Evolutionary conservation across 2,329 filamentous ascomycete species (phyloP).

Genomic region (Leptographium lundbergii): DNA sequence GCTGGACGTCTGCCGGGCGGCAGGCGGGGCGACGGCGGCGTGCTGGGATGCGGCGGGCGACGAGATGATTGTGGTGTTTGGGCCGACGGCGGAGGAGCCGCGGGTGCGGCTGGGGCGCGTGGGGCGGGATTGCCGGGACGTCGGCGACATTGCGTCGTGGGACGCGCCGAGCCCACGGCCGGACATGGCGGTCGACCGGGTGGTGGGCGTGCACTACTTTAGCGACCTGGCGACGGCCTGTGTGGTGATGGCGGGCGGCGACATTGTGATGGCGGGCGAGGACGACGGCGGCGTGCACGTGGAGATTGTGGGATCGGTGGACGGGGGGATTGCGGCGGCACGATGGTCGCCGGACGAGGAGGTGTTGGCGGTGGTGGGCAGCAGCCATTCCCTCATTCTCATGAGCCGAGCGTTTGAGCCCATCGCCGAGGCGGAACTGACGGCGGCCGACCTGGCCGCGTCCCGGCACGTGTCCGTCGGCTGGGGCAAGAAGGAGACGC

Average conservation of each 20-base stretch:
- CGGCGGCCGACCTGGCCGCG: conserved; percentile 64
- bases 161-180: conserved; percentile 72
- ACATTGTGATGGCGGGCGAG: conserved; percentile 78
- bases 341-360: conserved; percentile 95
- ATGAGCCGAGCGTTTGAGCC: conserved; percentile 90
- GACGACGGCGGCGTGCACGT: conserved; percentile 54
- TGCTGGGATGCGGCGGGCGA: conserved; percentile 78
- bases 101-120: conserved; percentile 59
- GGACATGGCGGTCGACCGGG: conserved; percentile 59
- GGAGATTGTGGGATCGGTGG: conserved; percentile 90
- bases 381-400: conserved; percentile 60
- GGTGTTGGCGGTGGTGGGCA: conserved; percentile 65
- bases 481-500: conserved; percentile 97
- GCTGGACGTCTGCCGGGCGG: conserved; percentile 51
- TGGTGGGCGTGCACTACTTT: conserved; percentile 76
- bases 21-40: conserved; percentile 55
- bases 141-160: conserved; percentile 79
- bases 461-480: conserved; percentile 93
- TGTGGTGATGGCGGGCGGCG: conserved; percentile 76
- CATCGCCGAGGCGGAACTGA: conserved; percentile 61
- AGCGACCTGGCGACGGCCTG: conserved; percentile 66
- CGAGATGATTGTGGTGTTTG: conserved; percentile 70
- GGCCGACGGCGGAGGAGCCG: conserved; percentile 57
- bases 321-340: conserved; percentile 79
- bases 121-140: no score